phyloP scores from a whole-genome alignment of 495 filamentous ascomycete genomes.

The Podospora conica region DNA sequence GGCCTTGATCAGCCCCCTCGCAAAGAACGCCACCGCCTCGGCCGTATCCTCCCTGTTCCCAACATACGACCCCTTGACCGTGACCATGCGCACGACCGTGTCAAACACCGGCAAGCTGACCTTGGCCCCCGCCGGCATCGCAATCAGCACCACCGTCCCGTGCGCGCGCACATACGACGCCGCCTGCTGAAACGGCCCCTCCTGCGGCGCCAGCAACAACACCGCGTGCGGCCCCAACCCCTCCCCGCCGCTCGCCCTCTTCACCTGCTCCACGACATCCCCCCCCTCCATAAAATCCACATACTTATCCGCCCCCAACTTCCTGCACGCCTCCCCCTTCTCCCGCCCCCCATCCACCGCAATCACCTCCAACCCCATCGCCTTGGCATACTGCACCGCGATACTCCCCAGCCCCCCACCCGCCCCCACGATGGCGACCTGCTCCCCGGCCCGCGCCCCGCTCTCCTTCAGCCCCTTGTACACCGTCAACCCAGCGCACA shows the following conservation, averaged over 20 bases:
- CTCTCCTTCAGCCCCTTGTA: conserved; percentile 92
- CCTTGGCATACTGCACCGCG: conserved; percentile 80
- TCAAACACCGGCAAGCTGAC: conserved; percentile 77
- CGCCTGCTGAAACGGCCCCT: conserved; percentile 91
- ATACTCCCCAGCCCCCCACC: conserved; percentile 81
- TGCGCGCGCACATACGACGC: conserved; percentile 70
- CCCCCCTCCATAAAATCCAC: conserved; percentile 69
- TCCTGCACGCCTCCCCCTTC: conserved; percentile 61
- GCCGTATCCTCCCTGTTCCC: conserved; percentile 75
- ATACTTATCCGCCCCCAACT: conserved; percentile 62
- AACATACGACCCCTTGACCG: conserved; percentile 85
- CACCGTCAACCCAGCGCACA: conserved; percentile 88
- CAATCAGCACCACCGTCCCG: conserved; percentile 73
- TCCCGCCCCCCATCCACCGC: conserved; percentile 74
- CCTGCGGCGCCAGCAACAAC: conserved; percentile 70
- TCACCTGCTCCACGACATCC: conserved; percentile 73
- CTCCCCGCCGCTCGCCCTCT: conserved; percentile 62
- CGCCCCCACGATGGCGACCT: conserved; percentile 80
- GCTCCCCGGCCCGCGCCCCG: conserved; percentile 64
- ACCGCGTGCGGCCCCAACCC: conserved; percentile 82
- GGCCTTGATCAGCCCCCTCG: conserved; percentile 70
- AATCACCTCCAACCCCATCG: conserved; percentile 78
- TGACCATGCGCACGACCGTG: conserved; percentile 76
- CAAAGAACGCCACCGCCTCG: conserved; percentile 83
- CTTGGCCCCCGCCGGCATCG: conserved; percentile 69